Base-by-base conservation (phyloP, 192 early-diverging fungal species). In the Coemansia sp. region DNA sequence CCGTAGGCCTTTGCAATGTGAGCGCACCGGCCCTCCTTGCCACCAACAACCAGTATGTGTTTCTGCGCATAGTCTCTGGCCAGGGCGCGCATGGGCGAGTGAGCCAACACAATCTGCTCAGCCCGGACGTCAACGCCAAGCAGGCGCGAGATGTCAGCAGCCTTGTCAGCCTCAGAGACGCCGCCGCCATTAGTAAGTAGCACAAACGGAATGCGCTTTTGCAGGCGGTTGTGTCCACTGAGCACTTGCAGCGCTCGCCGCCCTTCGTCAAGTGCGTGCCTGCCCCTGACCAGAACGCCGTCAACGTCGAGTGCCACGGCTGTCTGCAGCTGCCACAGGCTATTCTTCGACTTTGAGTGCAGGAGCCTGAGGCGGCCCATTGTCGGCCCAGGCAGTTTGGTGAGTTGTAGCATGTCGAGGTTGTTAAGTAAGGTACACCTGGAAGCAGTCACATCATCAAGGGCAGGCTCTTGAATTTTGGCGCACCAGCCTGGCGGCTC, bases 101-200 rank as follows among this genome's bases (percentile, higher is more conserved):
- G 94, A 14, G 93, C 88, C 11, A 95, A 65, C n/a, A 94, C 80
- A 27, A 94, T 68, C 53, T 92, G 90, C 10, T 79, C 68, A 8
- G 86, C 73, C 11, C 60, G 63, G 53, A 90, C 82, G 80, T 86
- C 63, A 3, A 87, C 53, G 26, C 74, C 86, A 11, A 92, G 60
- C 36, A 74, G 73, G 42, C 69, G 24, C 29, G 77, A 83, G 22
- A 97, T 82, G 53, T 91, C 85, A 1, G 66, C 61, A 0, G 93
- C 91, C 63, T 93, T 95, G 41, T 67, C 63, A 2, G 75, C 74
- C 71, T 95, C 93, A 0, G 82, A 82, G 18, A 91, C 78, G 15
- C 93, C 93, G 34, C 93, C 93, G 17, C 94, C 93, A 57, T 97
- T 97, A 6, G 94, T 95, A 55, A 97, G 61, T 14, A 93, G 78